Base-by-base conservation (phyloP, 805 yeast genomes). In the Wickerhamiella brachini region DNA sequence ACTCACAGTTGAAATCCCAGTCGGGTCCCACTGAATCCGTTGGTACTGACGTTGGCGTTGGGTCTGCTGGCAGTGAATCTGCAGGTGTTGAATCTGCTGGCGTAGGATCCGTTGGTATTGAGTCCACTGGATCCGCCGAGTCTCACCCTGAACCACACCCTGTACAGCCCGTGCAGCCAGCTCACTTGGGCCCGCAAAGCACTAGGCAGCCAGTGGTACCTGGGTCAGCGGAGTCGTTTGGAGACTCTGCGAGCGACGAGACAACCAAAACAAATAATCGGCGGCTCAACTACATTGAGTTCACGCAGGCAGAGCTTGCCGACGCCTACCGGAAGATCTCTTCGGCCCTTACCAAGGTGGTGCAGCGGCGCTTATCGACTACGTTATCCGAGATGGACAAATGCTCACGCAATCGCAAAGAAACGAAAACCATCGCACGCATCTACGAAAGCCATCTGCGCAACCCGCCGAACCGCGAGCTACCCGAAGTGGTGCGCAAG, bases 251-350 rank as follows among this genome's bases (percentile, higher is more conserved):
- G 5, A 23, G 46, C 34, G 22, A 20, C 34, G 34, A 44, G 5
- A 5, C 34, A 3, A 7, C 46, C 3, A 15, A 17, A 6, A 13
- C 17, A 17, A 37, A 15, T 20, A n/a, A 3, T 9, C 41, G 22
- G 24, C 48, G 48, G 7, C 26, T 51, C 7, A 38, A 20, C 12
- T 21, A 20, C 3, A 47, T 51, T 21, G 22, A 22, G 13, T 17
- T 5, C 13, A 17, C 38, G n/a, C 50, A 52, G n/a, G 23, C 42
- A 2, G 52, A 51, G 26, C 50, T 57, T 20, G 55, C 57, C 22
- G 52, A 48, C 17, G 54, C 54, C 37, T 59, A 59, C 45, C 24
- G 54, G 12, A 51, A 50, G 52, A 45, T 59, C 15, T 57, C 61
- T 18, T 45, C 49, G 13, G 31, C 45, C 23, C 44, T 59, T 15